Evolutionary conservation across 495 filamentous ascomycete genomes (phyloP).

Genomic region (Xylaria palmicola): DNA sequence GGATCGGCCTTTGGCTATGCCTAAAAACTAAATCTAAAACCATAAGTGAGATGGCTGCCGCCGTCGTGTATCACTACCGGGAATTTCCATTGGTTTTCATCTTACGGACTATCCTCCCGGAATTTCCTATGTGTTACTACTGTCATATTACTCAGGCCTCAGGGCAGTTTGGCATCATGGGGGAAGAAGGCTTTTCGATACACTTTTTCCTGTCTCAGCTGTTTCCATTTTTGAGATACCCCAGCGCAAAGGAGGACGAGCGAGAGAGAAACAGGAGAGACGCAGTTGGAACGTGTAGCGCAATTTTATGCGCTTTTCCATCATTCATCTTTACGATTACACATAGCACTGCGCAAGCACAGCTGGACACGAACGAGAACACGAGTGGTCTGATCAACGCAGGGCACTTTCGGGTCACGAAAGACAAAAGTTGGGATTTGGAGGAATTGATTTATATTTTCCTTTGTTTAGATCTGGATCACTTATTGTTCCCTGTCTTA

Average conservation of each 20-base stretch:
- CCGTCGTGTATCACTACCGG: conserved; percentile 34
- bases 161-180: conserved; percentile 31
- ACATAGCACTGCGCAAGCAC: conserved; percentile 14
- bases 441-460: conserved; percentile 8
- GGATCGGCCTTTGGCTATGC: background rate
- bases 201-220: conserved; percentile 34
- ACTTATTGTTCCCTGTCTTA: background rate
- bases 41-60: conserved; percentile 23
- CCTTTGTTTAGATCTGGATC: conserved; percentile 12
- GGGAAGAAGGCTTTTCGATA: conserved; percentile 25
- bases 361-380: conserved; percentile 13
- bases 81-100: conserved; percentile 29
- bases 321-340: conserved; percentile 17
- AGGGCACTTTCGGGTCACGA: conserved; percentile 3
- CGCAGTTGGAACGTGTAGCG: conserved; percentile 27
- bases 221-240: conserved; percentile 33
- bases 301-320: conserved; percentile 27
- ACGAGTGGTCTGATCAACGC: background rate
- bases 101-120: conserved; percentile 29
- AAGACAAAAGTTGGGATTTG: conserved; percentile 14
- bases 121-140: conserved; percentile 30
- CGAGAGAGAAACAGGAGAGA: no score
- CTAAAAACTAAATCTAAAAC: conserved; percentile 6
- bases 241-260: conserved; percentile 27
- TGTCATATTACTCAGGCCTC: conserved; percentile 37